Base-by-base conservation (phyloP, 192 early-diverging fungal genomes). In the Funneliformis geosporum region DNA sequence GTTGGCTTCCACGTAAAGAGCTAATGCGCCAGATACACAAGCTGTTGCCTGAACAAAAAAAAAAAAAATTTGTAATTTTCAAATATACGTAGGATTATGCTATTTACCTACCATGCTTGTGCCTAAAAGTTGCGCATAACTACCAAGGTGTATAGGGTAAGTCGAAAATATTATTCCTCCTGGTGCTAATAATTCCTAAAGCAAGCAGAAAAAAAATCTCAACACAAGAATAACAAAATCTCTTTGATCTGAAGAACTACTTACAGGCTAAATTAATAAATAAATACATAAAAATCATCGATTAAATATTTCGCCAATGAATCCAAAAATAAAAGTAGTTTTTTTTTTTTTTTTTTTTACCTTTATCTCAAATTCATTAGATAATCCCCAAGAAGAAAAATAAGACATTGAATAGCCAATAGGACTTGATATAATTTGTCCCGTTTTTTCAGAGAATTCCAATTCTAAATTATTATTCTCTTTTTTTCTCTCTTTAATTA, bases 81-180 rank as follows among this genome's bases (percentile, higher is more conserved):
- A 25, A n/a, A 25, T 23, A 23, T 64, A 1, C 25, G 25, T 21
- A 64, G 23, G 5, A 25, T 64, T 64, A 23, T 25, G 5, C 18
- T 64, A 64, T 64, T 64, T 64, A 40, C 82, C 6, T 12, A 90
- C 89, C 91, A 91, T 91, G 62, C 87, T 88, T 0, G 90, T 90
- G 39, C 91, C 91, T 43, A 86, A 87, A 55, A 82, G 27, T 38
- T 82, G 60, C 39, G 83, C 80, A 61, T 89, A 89, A 10, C 79
- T 70, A 38, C 90, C 88, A 21, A 81, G 72, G 8, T 77, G 61
- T 10, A 80, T 12, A 50, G 90, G 90, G 23, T 86, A 75, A 43
- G 85, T 81, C n/a, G 90, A 91, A 61, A 87, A 88, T 10, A 91
- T 85, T 60, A 70, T 80, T 18, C 87, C 87, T 70, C 90, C 90